Conservation (phyloP, 2,329 filamentous ascomycete genomes). For the Colletotrichum endophyticum region DNA sequence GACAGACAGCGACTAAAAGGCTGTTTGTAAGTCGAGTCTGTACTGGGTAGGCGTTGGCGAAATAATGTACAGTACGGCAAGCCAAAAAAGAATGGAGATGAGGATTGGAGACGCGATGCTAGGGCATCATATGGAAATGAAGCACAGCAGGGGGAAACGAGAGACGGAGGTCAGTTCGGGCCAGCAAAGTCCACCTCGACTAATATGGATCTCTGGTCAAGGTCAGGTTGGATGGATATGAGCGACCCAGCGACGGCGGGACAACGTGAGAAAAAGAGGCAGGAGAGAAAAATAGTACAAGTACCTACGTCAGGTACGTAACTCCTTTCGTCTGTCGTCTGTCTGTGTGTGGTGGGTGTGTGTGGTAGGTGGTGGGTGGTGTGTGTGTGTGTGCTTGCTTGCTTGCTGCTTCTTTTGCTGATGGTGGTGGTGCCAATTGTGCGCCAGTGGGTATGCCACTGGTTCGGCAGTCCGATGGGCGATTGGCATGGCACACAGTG, state of each 20-base stretch:
- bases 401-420: not conserved
- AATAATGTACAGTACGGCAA: not conserved
- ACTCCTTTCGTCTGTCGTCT: not conserved
- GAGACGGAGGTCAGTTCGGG: conserved; percentile 9
- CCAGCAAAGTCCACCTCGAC: conserved; percentile 9
- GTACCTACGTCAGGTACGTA: not conserved
- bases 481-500: not conserved
- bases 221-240: conserved; percentile 7
- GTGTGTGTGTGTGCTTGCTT: not conserved
- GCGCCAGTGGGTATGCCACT: not conserved
- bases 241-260: conserved; percentile 19
- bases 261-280: conserved; percentile 18
- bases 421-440: not conserved
- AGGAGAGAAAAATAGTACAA: conserved; percentile 2
- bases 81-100: conserved; percentile 10
- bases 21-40: not conserved
- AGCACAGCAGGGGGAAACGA: conserved; percentile 15
- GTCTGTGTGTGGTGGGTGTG: not conserved
- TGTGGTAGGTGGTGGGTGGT: not conserved
- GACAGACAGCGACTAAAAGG: not conserved
- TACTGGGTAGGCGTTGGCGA: not conserved
- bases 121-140: conserved; percentile 20
- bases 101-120: conserved; percentile 11
- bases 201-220: conserved; percentile 20
- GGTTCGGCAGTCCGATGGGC: not conserved